These are phyloP conservation scores for Sugiyamaella grinbergsii DNA, from an alignment of 1,139 yeast species.

Conservation along the genomic window DNA sequence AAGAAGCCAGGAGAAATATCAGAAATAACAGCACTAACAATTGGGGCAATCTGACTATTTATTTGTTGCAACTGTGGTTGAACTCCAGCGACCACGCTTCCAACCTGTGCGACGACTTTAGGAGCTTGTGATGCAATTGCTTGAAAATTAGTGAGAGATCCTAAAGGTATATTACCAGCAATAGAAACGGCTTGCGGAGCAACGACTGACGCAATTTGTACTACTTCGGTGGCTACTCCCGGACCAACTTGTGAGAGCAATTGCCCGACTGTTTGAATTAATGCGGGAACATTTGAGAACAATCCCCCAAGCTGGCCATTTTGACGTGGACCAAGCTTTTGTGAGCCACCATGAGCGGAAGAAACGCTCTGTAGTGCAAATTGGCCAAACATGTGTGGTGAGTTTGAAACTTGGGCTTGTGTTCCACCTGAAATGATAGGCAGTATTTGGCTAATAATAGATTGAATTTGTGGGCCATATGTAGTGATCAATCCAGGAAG, in stretches of 20 bases:
- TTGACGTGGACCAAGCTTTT: too few relatives aligned
- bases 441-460: not conserved
- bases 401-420: not conserved
- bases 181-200: not conserved
- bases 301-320: not conserved
- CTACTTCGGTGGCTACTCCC: not conserved
- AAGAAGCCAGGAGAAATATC: slow-evolving; percentile 2
- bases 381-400: too few relatives aligned
- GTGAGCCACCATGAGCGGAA: too few relatives aligned
- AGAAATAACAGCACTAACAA: not conserved
- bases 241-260: not conserved
- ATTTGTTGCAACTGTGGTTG: slow-evolving; percentile 3
- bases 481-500: not conserved
- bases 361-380: too few relatives aligned
- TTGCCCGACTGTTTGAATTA: too few relatives aligned
- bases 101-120: not conserved
- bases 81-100: not conserved
- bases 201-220: not conserved
- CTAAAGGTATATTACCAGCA: slow-evolving; percentile 4
- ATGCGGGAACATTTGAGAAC: not conserved
- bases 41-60: not conserved
- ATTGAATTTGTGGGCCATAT: not conserved
- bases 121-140: not conserved
- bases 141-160: not conserved
- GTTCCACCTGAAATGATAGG: not conserved